phyloP scores from a whole-genome alignment of 148 eudicot species.

The Fallopia convolvulus region DNA sequence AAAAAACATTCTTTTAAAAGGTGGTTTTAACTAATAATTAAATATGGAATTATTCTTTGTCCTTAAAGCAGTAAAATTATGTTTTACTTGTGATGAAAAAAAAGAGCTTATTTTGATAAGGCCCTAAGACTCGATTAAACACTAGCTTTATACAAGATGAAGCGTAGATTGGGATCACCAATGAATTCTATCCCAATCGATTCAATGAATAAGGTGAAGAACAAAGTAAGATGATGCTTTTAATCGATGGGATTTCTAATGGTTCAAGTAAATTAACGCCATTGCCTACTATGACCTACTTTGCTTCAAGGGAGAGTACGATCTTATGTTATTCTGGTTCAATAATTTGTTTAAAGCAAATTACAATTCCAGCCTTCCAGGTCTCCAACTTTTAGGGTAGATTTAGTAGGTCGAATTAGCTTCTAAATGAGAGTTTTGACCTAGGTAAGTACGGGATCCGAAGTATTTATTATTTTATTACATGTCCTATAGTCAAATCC shows the following conservation, averaged over 20 bases:
- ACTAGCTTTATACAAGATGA: background rate
- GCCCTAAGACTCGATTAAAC: background rate
- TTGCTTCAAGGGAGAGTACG: background rate
- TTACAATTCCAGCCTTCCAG: too few species aligned
- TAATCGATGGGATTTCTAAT: background rate
- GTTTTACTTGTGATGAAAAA: too few species aligned
- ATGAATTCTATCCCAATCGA: background rate
- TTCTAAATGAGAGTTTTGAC: too few species aligned
- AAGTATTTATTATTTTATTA: too few species aligned
- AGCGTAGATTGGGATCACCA: background rate
- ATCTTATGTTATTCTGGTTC: background rate
- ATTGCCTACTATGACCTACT: slow-evolving; percentile 1
- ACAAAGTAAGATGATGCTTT: background rate
- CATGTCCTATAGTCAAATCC: too few species aligned
- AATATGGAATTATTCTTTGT: too few species aligned
- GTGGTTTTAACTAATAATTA: too few species aligned
- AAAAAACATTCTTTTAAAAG: too few species aligned
- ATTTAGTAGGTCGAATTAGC: too few species aligned
- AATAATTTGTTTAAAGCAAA: background rate
- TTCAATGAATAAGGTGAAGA: background rate
- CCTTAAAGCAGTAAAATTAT: too few species aligned
- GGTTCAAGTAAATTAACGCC: slow-evolving; percentile 4
- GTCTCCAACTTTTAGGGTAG: background rate
- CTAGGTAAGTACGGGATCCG: too few species aligned
- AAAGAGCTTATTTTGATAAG: background rate